Evolutionary conservation across 2,329 filamentous ascomycete genomes (phyloP).

Genomic region (Aspergillus fischeri): DNA sequence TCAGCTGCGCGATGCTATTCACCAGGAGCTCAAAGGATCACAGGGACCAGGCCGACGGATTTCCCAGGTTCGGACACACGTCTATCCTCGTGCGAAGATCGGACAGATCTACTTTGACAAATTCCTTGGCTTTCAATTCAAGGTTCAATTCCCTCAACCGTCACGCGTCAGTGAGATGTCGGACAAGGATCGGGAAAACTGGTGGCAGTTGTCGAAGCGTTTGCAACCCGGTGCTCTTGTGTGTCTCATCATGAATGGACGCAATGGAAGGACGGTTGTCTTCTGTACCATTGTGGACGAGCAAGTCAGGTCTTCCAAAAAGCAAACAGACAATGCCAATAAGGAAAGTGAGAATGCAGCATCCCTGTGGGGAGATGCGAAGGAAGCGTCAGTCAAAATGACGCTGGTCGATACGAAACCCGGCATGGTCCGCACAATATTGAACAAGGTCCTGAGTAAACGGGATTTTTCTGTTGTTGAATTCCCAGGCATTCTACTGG

Average conservation of each 20-base stretch:
- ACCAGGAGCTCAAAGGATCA: slow-evolving; percentile 8
- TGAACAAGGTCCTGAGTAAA: background rate
- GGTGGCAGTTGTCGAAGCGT: slow-evolving; percentile 29
- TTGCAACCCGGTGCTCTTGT: slow-evolving; percentile 27
- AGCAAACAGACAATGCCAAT: slow-evolving; percentile 1
- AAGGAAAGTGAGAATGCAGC: background rate
- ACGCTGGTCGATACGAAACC: background rate
- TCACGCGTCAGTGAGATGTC: slow-evolving; percentile 6
- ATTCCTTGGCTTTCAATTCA: slow-evolving; percentile 16
- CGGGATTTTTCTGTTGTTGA: slow-evolving; percentile 41
- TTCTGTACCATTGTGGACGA: slow-evolving; percentile 22
- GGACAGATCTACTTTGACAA: slow-evolving; percentile 14
- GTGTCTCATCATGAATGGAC: slow-evolving; percentile 17
- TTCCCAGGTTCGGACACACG: slow-evolving; percentile 1
- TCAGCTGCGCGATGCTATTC: slow-evolving; percentile 29
- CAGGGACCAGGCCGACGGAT: slow-evolving; percentile 2
- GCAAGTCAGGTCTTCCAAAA: slow-evolving; percentile 11
- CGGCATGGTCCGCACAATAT: background rate
- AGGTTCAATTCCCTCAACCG: slow-evolving; percentile 23
- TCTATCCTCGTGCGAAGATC: slow-evolving; percentile 4
- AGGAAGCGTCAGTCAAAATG: background rate
- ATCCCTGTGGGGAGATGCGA: background rate
- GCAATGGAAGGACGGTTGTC: slow-evolving; percentile 11
- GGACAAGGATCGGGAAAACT: slow-evolving; percentile 17
- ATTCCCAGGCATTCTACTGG: slow-evolving; percentile 56